Evolutionary conservation across 2,329 filamentous ascomycete species (phyloP).

Genomic region (Ustulina deusta): DNA sequence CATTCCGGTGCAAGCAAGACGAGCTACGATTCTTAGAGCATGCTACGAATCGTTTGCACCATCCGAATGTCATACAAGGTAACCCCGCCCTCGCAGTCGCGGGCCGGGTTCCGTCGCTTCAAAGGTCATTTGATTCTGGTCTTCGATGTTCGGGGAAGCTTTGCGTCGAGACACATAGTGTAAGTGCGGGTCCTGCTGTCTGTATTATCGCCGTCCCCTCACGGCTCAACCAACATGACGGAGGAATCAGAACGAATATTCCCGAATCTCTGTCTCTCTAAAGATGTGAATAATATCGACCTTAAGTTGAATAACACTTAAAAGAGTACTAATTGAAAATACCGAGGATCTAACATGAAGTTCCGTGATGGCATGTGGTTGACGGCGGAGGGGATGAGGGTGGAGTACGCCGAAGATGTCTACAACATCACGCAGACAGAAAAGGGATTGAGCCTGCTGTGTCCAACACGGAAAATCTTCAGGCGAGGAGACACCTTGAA

Average conservation of each 20-base stretch:
- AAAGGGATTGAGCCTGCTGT: slow-evolving; percentile 65
- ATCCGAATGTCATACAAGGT: slow-evolving; percentile 10
- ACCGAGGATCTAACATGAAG: slow-evolving; percentile 59
- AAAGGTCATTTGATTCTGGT: slow-evolving; percentile 14
- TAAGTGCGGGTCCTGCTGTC: slow-evolving; percentile 27
- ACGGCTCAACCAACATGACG: slow-evolving; percentile 5
- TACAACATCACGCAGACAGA: slow-evolving; percentile 63
- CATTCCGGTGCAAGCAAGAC: slow-evolving; percentile 26
- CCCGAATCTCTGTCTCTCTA: slow-evolving; percentile 1
- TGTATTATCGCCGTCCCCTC: slow-evolving; percentile 30
- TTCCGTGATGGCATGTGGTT: slow-evolving; percentile 77
- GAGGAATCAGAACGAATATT: slow-evolving; percentile 18
- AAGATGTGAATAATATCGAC: slow-evolving; percentile 4
- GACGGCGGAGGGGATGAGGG: slow-evolving; percentile 67
- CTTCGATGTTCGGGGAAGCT: slow-evolving; percentile 32
- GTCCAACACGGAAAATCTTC: slow-evolving; percentile 67
- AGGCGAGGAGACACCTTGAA: slow-evolving; percentile 68
- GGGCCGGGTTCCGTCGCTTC: slow-evolving; percentile 43
- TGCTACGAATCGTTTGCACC: slow-evolving; percentile 22
- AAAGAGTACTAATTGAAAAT: slow-evolving; percentile 4
- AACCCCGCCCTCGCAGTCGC: slow-evolving; percentile 40
- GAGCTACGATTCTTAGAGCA: slow-evolving; percentile 19
- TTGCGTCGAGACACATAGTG: slow-evolving; percentile 35
- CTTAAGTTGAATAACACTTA: background rate
- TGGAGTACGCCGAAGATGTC: slow-evolving; percentile 75